Conservation (phyloP, 2,329 filamentous ascomycete genomes). For the Beauveria sp. region DNA sequence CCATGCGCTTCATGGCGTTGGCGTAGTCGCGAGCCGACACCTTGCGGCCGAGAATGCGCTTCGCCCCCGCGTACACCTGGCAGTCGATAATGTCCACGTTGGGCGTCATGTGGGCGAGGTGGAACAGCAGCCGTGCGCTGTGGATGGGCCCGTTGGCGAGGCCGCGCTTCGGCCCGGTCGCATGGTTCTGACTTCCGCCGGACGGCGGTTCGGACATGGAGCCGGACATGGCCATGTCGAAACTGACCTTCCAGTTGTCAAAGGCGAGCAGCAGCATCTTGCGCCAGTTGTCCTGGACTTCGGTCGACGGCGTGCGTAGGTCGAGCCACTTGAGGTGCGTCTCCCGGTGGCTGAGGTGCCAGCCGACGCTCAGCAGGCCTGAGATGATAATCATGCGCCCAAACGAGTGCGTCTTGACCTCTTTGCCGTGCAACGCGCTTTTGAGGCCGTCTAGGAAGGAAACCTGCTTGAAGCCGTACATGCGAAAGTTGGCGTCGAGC, state of each 20-base stretch:
- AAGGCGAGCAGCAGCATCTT: slow-evolving; percentile 70
- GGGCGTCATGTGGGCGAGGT: slow-evolving; percentile 81
- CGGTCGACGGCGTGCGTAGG: slow-evolving; percentile 54
- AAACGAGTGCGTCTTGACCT: slow-evolving; percentile 79
- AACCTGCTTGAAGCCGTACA: slow-evolving; percentile 70
- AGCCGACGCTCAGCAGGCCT: slow-evolving; percentile 80
- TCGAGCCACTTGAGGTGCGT: slow-evolving; percentile 76
- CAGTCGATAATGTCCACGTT: slow-evolving; percentile 85
- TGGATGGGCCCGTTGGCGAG: slow-evolving; percentile 62
- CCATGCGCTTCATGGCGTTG: slow-evolving; percentile 68
- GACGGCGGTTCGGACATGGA: slow-evolving; percentile 26
- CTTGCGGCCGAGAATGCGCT: slow-evolving; percentile 66
- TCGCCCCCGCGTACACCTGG: slow-evolving; percentile 79
- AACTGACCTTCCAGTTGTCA: slow-evolving; percentile 80
- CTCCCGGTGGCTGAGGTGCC: slow-evolving; percentile 84
- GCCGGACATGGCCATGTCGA: slow-evolving; percentile 58
- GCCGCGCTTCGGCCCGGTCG: slow-evolving; percentile 33
- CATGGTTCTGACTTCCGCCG: background rate
- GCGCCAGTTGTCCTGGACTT: slow-evolving; percentile 66
- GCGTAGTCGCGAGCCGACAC: slow-evolving; percentile 70
- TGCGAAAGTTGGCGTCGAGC: slow-evolving; percentile 66
- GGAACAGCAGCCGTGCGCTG: slow-evolving; percentile 72
- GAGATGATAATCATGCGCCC: slow-evolving; percentile 87
- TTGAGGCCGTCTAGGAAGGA: slow-evolving; percentile 82
- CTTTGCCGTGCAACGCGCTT: slow-evolving; percentile 71